phyloP scores from a whole-genome alignment of 768 basidiomycete species.

The Mycena alexandri region DNA sequence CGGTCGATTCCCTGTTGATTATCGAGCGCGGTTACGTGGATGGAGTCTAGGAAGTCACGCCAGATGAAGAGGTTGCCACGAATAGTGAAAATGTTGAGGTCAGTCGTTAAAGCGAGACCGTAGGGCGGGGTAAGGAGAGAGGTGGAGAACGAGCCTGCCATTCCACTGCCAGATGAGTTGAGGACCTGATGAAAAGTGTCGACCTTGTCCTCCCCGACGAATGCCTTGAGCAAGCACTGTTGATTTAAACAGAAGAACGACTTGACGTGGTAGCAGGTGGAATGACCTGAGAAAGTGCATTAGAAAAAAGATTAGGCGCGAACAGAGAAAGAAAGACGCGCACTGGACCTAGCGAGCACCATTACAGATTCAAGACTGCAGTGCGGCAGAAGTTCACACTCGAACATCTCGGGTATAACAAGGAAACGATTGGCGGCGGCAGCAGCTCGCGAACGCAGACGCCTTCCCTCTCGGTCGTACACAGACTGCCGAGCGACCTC shows the following conservation, averaged over 20 bases:
- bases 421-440: too few species aligned
- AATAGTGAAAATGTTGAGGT: not conserved
- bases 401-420: too few species aligned
- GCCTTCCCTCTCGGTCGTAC: too few species aligned
- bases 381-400: too few species aligned
- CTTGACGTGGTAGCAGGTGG: not conserved
- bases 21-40: not conserved
- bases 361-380: not conserved
- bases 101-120: not conserved
- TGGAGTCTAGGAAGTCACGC: not conserved
- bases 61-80: not conserved
- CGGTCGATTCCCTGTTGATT: not conserved
- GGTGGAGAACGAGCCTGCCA: not conserved
- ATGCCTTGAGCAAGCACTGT: not conserved
- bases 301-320: too few species aligned
- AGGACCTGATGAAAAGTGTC: not conserved
- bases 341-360: not conserved
- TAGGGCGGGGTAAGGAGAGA: not conserved
- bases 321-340: too few species aligned
- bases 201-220: not conserved
- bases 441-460: too few species aligned
- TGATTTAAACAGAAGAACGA: not conserved
- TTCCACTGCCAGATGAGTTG: not conserved
- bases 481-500: too few species aligned
- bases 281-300: not conserved